Percentiles rank a stretch among this genome's conserved stretches.
phyloP scores from a whole-genome alignment of 2,329 filamentous ascomycete genomes.

The Epichloe typhina region DNA sequence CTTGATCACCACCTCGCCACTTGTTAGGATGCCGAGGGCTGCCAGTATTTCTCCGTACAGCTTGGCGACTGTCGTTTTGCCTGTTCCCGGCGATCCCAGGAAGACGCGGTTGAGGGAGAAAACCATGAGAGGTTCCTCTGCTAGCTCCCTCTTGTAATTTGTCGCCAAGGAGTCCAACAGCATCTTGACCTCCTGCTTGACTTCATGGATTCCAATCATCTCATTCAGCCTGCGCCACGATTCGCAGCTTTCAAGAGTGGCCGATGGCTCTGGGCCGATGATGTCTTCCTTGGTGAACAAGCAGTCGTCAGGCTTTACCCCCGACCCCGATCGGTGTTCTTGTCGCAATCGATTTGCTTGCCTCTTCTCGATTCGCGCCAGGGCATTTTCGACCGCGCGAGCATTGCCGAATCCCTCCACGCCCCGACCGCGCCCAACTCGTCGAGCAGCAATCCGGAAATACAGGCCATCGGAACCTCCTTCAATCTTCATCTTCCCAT shows the following conservation, averaged over 20 bases:
- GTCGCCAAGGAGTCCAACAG: slow-evolving; percentile 47
- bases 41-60: slow-evolving; percentile 57
- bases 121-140: slow-evolving; percentile 43
- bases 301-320: slow-evolving; percentile 37
- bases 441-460: slow-evolving; percentile 45
- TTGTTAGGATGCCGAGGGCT: slow-evolving; percentile 53
- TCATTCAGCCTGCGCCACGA: slow-evolving; percentile 46
- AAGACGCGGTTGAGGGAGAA: slow-evolving; percentile 57
- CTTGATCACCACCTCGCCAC: slow-evolving; percentile 58
- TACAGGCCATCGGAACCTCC: slow-evolving; percentile 47
- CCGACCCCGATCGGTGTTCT: slow-evolving; percentile 21
- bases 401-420: slow-evolving; percentile 63
- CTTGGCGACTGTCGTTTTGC: slow-evolving; percentile 65
- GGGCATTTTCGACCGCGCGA: slow-evolving; percentile 49
- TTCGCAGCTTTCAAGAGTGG: slow-evolving; percentile 33
- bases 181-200: slow-evolving; percentile 47
- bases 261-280: slow-evolving; percentile 53
- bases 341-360: slow-evolving; percentile 37
- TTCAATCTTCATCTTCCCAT: slow-evolving; percentile 43
- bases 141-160: slow-evolving; percentile 55
- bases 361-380: slow-evolving; percentile 38
- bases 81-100: slow-evolving; percentile 59
- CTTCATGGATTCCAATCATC: slow-evolving; percentile 44
- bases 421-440: slow-evolving; percentile 49
- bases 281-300: slow-evolving; percentile 53